Evolutionary conservation across 2,329 filamentous ascomycete genomes (phyloP), one percentile per base, ranked within the genome.

Genomic region (Trichoderma semiorbis): DNA sequence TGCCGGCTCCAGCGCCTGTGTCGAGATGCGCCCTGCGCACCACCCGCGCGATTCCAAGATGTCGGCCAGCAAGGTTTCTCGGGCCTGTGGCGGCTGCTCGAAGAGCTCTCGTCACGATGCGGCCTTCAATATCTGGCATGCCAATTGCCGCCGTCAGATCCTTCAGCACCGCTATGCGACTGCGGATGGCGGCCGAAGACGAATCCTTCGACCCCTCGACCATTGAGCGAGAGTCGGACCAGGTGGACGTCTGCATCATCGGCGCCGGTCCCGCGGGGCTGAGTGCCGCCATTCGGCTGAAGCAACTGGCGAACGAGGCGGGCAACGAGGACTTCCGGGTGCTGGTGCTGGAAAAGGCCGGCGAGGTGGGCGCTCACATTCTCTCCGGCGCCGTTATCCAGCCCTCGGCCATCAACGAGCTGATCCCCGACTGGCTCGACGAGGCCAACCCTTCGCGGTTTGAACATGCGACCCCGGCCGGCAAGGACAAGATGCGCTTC

Each of bases 301-400:
- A 98, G 86, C 95, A 99, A 83, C 87, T 98, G 65, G 96, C 96
- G 76, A 98, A 95, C 79, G 94, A 95, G 79, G 93, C 93, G 39
- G 95, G 96, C 74, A 97, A 98, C 81, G 94, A 98, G 74, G 95
- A 98, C 74, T 98, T 99, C 80, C 89, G 96, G 39, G 95, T 99
- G 12, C 85, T 99, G 72, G 85, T 99, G 47, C 85, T 99, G 72
- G 96, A 99, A 81, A 99, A 99, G 84, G 94, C 96, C 3, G 94
- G 95, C 74, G 96, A 99, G 81, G 84, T 99, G 72, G 96, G 96
- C 68, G 95, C 95, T 32, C 96, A 99, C 81, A 97, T 97, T 74
- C 87, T 99, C 47, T 98, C 95, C 21, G 96, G 96, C 72, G 97
- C 97, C 78, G 96, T 99, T 62, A 92, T 99, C 75, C 91, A 99